Percentiles rank a stretch among this genome's conserved stretches.
Conservation (phyloP, 192 early-diverging fungal species). For the Coemansia sp. region DNA sequence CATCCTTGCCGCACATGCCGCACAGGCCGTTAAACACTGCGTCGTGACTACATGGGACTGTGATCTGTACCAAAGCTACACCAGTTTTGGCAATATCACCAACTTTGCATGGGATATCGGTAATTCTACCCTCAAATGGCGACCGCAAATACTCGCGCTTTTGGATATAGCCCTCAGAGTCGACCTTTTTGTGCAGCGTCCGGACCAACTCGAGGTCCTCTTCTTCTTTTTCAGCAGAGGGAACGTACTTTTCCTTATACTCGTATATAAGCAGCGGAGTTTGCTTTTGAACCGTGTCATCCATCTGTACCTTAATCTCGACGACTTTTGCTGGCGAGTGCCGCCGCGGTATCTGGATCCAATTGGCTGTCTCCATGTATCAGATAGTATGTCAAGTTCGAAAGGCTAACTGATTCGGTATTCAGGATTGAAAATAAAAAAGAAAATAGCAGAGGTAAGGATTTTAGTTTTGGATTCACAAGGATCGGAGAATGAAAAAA, state of each 20-base stretch:
- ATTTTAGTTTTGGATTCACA: neutral
- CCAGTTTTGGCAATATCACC: constrained; percentile 27
- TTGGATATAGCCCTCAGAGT: constrained; percentile 21
- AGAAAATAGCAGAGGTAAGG: neutral
- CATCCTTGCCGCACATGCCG: constrained; percentile 74
- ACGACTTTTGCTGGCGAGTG: constrained; percentile 51
- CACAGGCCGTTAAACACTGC: constrained; percentile 78
- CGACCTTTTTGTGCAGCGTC: constrained; percentile 23
- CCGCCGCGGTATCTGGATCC: constrained; percentile 28
- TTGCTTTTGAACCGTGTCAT: constrained; percentile 23
- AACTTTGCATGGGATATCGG: neutral
- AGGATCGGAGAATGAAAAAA: neutral
- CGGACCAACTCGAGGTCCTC: constrained; percentile 16
- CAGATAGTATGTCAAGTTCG: neutral
- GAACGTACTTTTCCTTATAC: constrained; percentile 22
- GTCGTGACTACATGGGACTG: constrained; percentile 68
- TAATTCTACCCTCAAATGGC: constrained; percentile 39
- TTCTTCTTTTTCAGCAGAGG: constrained; percentile 7
- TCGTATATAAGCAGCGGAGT: constrained; percentile 45
- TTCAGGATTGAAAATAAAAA: neutral
- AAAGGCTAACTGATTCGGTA: neutral
- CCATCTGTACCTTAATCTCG: constrained; percentile 21
- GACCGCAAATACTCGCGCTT: constrained; percentile 42
- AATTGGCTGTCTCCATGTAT: constrained; percentile 34
- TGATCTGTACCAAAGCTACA: constrained; percentile 26